Evolutionary conservation across 1,139 yeast species (phyloP).

Genomic region (Debaryomycetaceae sp.): DNA sequence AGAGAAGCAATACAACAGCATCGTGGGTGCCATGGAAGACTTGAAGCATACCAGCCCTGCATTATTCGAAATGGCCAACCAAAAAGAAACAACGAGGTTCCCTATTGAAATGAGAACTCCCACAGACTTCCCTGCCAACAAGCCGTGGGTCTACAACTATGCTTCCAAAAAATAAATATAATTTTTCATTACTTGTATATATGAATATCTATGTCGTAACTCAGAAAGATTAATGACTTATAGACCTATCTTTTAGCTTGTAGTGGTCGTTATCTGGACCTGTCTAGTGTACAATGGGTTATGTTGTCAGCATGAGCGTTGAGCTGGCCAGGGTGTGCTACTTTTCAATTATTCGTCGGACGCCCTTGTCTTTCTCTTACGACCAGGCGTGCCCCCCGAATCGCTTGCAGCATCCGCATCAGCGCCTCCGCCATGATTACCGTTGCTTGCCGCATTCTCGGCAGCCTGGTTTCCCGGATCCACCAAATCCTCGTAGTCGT

Average conservation of each 20-base stretch:
- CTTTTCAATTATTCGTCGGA: slow-evolving; percentile 22
- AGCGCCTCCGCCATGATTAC: slow-evolving; percentile 1
- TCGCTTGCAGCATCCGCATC: slow-evolving; percentile 8
- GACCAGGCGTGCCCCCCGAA: slow-evolving; percentile 24
- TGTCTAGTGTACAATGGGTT: neutral
- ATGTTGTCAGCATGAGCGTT: neutral
- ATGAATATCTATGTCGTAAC: neutral
- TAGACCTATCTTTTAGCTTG: neutral
- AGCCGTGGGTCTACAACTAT: slow-evolving; percentile 74
- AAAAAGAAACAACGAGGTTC: slow-evolving; percentile 51
- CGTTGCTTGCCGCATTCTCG: slow-evolving; percentile 4
- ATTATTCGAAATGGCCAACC: slow-evolving; percentile 51
- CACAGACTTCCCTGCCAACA: slow-evolving; percentile 85
- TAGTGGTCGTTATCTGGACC: neutral
- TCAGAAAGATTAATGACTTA: neutral
- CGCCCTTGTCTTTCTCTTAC: slow-evolving; percentile 34
- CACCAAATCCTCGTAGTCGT: slow-evolving; percentile 46
- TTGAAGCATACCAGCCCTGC: slow-evolving; percentile 48
- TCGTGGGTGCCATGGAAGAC: slow-evolving; percentile 71
- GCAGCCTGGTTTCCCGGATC: slow-evolving; percentile 22
- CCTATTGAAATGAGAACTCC: slow-evolving; percentile 85
- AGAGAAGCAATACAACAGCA: slow-evolving; percentile 61
- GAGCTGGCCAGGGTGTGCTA: too few species aligned
- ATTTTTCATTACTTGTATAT: neutral
- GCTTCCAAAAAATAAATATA: slow-evolving; percentile 12